Percentiles rank a stretch among this genome's conserved stretches.
Conservation (phyloP, 1,284 basidiomycete species). For the Tilletia setariae region DNA sequence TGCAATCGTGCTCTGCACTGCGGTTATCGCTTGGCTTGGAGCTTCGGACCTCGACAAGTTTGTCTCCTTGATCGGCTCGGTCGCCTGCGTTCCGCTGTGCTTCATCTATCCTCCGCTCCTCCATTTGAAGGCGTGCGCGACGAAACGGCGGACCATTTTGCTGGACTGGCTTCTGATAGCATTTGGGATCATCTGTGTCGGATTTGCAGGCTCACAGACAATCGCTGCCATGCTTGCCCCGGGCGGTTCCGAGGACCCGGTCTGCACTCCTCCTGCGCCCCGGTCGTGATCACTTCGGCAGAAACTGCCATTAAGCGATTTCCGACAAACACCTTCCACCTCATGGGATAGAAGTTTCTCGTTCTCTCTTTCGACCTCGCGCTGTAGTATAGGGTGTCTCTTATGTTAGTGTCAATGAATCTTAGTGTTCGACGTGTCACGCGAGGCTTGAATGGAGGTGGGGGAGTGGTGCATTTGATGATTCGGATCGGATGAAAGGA, state of each 20-base stretch:
- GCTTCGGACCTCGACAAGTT: slow-evolving; percentile 94
- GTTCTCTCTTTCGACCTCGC: no score
- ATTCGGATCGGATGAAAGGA: no score
- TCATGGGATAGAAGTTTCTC: no score
- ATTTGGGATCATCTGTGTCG: slow-evolving; percentile 77
- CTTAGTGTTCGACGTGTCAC: no score
- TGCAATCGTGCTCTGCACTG: slow-evolving; percentile 71
- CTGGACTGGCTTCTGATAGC: slow-evolving; percentile 73
- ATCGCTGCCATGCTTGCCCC: slow-evolving; percentile 52
- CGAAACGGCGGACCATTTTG: slow-evolving; percentile 67
- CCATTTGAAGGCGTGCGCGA: slow-evolving; percentile 82
- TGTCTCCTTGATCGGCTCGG: slow-evolving; percentile 85
- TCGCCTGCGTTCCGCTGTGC: slow-evolving; percentile 90
- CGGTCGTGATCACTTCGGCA: background rate
- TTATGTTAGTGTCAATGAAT: no score
- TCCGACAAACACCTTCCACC: no score
- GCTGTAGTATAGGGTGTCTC: no score
- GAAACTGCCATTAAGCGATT: background rate
- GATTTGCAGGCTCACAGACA: slow-evolving; percentile 80
- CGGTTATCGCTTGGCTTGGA: slow-evolving; percentile 74
- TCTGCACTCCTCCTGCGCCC: background rate
- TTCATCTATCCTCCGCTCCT: slow-evolving; percentile 89
- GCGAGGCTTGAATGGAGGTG: no score
- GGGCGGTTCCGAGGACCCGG: background rate
- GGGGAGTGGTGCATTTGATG: no score